A percentile compares a stretch with the other conserved stretches of the same genome.
Conservation (phyloP, 768 basidiomycete genomes). For the Suillus discolor region DNA sequence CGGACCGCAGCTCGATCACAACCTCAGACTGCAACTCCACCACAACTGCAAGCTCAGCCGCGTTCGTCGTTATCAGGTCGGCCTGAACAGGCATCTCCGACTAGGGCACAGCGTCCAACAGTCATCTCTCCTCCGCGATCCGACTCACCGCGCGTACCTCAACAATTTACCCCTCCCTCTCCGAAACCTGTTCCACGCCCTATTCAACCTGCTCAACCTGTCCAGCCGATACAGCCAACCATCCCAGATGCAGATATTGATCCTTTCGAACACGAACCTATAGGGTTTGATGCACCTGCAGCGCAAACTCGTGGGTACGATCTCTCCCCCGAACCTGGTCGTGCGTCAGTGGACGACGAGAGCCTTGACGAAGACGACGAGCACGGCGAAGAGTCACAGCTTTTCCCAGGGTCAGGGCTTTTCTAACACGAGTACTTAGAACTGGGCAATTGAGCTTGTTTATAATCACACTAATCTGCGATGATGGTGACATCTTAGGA, state of each 20-base stretch:
- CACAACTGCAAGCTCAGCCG: slow-evolving; percentile 21
- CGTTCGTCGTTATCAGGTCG: slow-evolving; percentile 5
- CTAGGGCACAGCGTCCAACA: neutral
- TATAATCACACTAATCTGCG: slow-evolving; percentile 5
- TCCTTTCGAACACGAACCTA: slow-evolving; percentile 35
- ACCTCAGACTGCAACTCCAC: slow-evolving; percentile 17
- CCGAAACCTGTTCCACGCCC: slow-evolving; percentile 1
- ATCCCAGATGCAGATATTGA: slow-evolving; percentile 34
- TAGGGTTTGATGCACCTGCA: slow-evolving; percentile 18
- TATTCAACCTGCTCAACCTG: slow-evolving; percentile 14
- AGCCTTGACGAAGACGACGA: slow-evolving; percentile 21
- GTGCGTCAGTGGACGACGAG: slow-evolving; percentile 27
- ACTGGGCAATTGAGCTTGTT: neutral
- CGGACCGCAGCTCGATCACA: slow-evolving; percentile 16
- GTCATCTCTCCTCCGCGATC: slow-evolving; percentile 7
- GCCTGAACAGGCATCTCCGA: slow-evolving; percentile 5
- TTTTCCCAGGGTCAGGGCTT: slow-evolving; percentile 47
- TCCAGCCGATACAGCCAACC: slow-evolving; percentile 18
- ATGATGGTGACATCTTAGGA: slow-evolving; percentile 6
- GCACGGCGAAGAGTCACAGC: slow-evolving; percentile 35
- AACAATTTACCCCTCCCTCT: slow-evolving; percentile 15
- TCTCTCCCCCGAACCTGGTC: slow-evolving; percentile 26
- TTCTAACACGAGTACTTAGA: slow-evolving; percentile 28
- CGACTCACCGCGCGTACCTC: slow-evolving; percentile 11
- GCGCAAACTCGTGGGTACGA: slow-evolving; percentile 17